Evolutionary conservation across 2,329 filamentous ascomycete genomes (phyloP).

Genomic region (Ceratocystis huliohia): DNA sequence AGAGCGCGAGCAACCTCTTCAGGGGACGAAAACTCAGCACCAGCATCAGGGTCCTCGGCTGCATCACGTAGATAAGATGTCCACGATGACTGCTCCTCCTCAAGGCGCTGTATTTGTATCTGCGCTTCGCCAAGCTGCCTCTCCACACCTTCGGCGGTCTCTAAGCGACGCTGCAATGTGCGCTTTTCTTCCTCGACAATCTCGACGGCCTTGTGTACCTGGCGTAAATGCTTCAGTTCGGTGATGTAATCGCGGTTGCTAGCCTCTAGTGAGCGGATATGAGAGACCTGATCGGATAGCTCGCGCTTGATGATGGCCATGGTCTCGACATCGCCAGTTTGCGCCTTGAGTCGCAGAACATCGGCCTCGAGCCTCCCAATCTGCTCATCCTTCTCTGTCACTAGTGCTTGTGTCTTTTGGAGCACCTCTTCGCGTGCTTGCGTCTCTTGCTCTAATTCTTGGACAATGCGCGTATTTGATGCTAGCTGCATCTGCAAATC

Average conservation of each 20-base stretch:
- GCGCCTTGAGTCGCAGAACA: slow-evolving; percentile 69
- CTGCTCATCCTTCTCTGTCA: slow-evolving; percentile 57
- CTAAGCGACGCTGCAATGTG: slow-evolving; percentile 62
- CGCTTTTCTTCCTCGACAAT: slow-evolving; percentile 93
- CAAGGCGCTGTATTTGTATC: slow-evolving; percentile 71
- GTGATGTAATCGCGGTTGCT: slow-evolving; percentile 64
- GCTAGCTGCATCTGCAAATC: slow-evolving; percentile 43
- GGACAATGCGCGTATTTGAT: slow-evolving; percentile 35
- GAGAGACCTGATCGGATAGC: slow-evolving; percentile 79
- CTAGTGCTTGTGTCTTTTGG: slow-evolving; percentile 49
- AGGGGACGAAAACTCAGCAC: slow-evolving; percentile 70
- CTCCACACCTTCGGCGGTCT: slow-evolving; percentile 60
- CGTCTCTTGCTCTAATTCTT: slow-evolving; percentile 48
- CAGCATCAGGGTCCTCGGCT: slow-evolving; percentile 43
- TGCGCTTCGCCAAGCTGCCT: slow-evolving; percentile 66
- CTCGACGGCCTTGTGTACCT: slow-evolving; percentile 74
- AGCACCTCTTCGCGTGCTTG: slow-evolving; percentile 44
- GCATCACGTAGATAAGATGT: slow-evolving; percentile 58
- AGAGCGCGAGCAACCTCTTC: slow-evolving; percentile 77
- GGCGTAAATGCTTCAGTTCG: slow-evolving; percentile 71
- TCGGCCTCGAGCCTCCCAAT: slow-evolving; percentile 69
- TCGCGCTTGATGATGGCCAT: slow-evolving; percentile 76
- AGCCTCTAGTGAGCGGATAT: slow-evolving; percentile 73
- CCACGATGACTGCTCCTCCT: slow-evolving; percentile 83
- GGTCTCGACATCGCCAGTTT: slow-evolving; percentile 76